Evolutionary conservation across 1,284 basidiomycete species (phyloP).

Genomic region (Porphyrellus sp.): DNA sequence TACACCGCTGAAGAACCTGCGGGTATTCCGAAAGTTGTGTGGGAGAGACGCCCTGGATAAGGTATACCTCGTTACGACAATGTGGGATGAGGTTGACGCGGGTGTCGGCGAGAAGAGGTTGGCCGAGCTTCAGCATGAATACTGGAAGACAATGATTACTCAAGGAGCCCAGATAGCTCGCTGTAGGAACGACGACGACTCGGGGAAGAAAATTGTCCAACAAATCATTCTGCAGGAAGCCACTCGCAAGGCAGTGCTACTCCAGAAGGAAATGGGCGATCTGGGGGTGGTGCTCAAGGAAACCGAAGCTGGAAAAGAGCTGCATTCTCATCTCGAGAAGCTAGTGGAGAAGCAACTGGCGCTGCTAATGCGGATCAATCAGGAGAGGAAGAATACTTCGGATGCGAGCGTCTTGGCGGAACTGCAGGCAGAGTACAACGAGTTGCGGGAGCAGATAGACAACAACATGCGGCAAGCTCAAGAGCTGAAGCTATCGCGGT

Average conservation of each 20-base stretch:
- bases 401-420: background rate
- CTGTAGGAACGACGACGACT: slow-evolving; percentile 9
- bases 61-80: background rate
- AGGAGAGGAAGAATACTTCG: slow-evolving; percentile 2
- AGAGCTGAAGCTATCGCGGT: no score
- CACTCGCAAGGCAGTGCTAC: background rate
- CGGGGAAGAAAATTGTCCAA: slow-evolving; percentile 10
- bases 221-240: background rate
- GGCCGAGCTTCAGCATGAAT: background rate
- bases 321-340: slow-evolving; percentile 9
- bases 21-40: background rate
- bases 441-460: slow-evolving; percentile 8
- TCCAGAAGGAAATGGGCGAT: slow-evolving; percentile 14
- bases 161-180: slow-evolving; percentile 2
- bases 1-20: slow-evolving; percentile 38
- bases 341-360: slow-evolving; percentile 3
- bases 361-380: slow-evolving; percentile 6
- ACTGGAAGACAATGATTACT: slow-evolving; percentile 14
- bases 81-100: background rate
- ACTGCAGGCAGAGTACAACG: slow-evolving; percentile 13
- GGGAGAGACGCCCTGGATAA: background rate
- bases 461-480: slow-evolving; percentile 13
- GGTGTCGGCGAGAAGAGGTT: slow-evolving; percentile 4
- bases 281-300: slow-evolving; percentile 4
- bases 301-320: slow-evolving; percentile 5